Conservation (phyloP, 176 grass and related monocot species). For the Triticum urartu region DNA sequence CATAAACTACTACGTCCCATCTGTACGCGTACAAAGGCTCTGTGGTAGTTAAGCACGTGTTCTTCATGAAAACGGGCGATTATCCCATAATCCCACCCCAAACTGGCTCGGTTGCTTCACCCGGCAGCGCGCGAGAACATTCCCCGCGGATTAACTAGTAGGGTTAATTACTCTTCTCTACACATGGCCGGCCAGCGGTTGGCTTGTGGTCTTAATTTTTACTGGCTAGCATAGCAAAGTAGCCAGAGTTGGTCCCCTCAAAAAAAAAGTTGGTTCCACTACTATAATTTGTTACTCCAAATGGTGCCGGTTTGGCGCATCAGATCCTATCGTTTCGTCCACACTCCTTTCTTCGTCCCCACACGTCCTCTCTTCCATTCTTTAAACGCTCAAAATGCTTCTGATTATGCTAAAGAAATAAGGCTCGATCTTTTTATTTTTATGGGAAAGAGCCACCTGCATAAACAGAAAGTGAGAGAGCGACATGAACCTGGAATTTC, state of each 20-base stretch:
- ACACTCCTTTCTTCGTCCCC: not conserved
- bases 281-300: not conserved
- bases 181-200: not conserved
- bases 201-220: not conserved
- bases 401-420: no score
- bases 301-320: not conserved
- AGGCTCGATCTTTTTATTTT: no score
- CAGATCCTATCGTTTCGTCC: not conserved
- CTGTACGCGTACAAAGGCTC: not conserved
- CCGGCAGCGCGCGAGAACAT: not conserved
- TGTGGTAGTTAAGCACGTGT: slow-evolving; percentile 3
- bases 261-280: not conserved
- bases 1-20: not conserved
- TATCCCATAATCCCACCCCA: no score
- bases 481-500: no score
- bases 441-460: no score
- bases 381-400: no score
- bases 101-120: not conserved
- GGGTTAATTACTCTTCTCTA: not conserved
- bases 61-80: not conserved
- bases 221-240: not conserved
- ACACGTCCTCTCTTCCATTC: not conserved
- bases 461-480: no score
- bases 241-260: no score
- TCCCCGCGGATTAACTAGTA: not conserved